Evolutionary conservation across 768 basidiomycete species (phyloP).

Genomic region (Gymnopilus junonius): DNA sequence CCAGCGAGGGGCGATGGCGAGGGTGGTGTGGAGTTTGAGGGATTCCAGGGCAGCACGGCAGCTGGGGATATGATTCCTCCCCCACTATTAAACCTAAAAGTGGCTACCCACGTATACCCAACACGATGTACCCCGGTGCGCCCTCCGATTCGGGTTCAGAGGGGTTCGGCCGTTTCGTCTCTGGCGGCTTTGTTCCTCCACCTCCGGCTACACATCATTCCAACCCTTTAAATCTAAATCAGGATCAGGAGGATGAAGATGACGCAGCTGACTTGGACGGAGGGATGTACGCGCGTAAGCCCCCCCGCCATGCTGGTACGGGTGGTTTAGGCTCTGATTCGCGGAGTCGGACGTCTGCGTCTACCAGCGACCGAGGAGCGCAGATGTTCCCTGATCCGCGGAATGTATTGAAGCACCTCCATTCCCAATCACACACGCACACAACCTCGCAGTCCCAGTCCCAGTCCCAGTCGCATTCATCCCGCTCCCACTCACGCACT

Average conservation of each 20-base stretch:
- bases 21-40: constrained; percentile 57
- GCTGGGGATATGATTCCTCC: constrained; percentile 21
- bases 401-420: constrained; percentile 12
- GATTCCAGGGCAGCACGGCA: constrained; percentile 70
- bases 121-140: constrained; percentile 10
- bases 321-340: constrained; percentile 57
- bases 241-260: constrained; percentile 32
- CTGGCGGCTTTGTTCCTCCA: constrained; percentile 5
- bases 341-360: constrained; percentile 63
- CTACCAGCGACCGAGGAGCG: constrained; percentile 30
- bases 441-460: constrained; percentile 5
- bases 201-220: constrained; percentile 6
- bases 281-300: constrained; percentile 50
- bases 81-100: neutral
- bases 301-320: constrained; percentile 19
- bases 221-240: neutral
- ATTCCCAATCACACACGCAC: constrained; percentile 9
- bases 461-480: constrained; percentile 8
- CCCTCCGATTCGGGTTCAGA: constrained; percentile 21
- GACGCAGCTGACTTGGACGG: constrained; percentile 63
- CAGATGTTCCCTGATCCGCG: constrained; percentile 17
- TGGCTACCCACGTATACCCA: constrained; percentile 23
- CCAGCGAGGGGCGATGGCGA: constrained; percentile 25
- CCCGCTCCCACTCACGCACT: too few relatives aligned
- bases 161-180: constrained; percentile 14